A percentile compares a stretch with the other conserved stretches of the same genome.
Evolutionary conservation across 139 green algal species (phyloP).

Genomic region (Micractinium sp.): DNA sequence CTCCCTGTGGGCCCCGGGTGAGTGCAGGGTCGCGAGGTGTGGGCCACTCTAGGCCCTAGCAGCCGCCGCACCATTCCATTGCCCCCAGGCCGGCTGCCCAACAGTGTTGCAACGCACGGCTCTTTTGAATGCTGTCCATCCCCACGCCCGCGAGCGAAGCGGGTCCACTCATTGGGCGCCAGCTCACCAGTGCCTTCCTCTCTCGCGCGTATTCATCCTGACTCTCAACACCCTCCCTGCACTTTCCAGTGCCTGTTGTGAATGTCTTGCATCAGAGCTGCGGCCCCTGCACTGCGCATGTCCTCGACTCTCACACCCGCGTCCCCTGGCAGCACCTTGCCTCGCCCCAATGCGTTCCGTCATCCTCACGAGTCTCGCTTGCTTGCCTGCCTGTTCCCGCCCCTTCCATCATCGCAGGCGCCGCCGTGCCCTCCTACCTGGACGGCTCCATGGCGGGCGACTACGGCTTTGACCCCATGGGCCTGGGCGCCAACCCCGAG

Average conservation of each 20-base stretch:
- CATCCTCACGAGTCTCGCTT: not conserved
- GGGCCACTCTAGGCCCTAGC: not conserved
- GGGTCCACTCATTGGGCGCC: too few relatives aligned
- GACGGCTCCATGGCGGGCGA: constrained; percentile 26
- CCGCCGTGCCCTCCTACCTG: constrained; percentile 14
- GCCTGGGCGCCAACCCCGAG: constrained; percentile 58
- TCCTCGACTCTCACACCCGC: too few relatives aligned
- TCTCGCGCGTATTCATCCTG: too few relatives aligned
- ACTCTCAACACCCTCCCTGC: not conserved
- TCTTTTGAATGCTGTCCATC: too few relatives aligned
- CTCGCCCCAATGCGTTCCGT: not conserved
- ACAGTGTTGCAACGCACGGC: not conserved
- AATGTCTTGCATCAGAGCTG: too few relatives aligned
- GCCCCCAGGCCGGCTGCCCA: not conserved
- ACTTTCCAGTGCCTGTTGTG: too few relatives aligned
- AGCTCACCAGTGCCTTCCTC: too few relatives aligned
- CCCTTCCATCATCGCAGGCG: not conserved
- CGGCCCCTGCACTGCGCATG: too few relatives aligned
- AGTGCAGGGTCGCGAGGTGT: not conserved
- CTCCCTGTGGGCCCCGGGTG: constrained; percentile 12
- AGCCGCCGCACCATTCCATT: not conserved
- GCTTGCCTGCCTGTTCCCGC: not conserved
- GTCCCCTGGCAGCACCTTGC: not conserved
- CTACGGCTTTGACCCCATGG: constrained; percentile 84
- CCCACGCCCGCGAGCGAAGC: not conserved